Evolutionary conservation across 495 filamentous ascomycete genomes (phyloP), one percentile per base, ranked within the genome.

Genomic region (Thermothielavioides terrestris): DNA sequence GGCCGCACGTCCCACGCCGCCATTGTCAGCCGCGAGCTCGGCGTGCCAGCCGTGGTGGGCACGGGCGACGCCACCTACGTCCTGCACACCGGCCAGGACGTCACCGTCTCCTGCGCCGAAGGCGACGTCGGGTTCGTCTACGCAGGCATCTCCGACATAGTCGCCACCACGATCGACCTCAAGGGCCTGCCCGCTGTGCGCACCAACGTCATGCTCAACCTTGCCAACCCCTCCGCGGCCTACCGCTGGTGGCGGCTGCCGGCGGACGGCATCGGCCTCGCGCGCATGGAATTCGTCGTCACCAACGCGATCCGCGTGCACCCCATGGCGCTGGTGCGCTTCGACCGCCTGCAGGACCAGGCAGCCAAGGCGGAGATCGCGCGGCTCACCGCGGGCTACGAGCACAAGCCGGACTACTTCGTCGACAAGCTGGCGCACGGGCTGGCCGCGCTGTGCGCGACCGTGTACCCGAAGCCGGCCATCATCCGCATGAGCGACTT

Each of bases 1-100:
- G 66, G 66, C n/a, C 60, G 64, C 10, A 69, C 66, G 5, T 69
- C 66, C 6, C 66, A 69, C 50, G 66, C 66, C 14, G 66, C 66
- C 15, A 69, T 69, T 42, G 60, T 69, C 46, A 69, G 66, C 48
- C 66, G 66, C 27, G 66, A 69, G 31, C 59, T 69, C 3, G 66
- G 66, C 7, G 44, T 69, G 20, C 66, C 66, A 0, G 64, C 62
- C 3, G 50, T 67, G 7, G 62, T 69, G 4, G 66, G 66, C 37
- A 63, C 64, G 0, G 53, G 48, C 4, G 49, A 63, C 30, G 62
- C 62, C 14, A 67, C 66, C 4, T 67, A 61, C 36, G 42, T 67
- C 20, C 55, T 69, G n/a, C 64, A 69, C 43, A 57, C 60, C 0
- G 64, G 56, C 23, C 66, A 67, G 42, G 57, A 67, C 27, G 60